phyloP scores from a whole-genome alignment of 306 rosid genomes.

The Potentilla sterilis region DNA sequence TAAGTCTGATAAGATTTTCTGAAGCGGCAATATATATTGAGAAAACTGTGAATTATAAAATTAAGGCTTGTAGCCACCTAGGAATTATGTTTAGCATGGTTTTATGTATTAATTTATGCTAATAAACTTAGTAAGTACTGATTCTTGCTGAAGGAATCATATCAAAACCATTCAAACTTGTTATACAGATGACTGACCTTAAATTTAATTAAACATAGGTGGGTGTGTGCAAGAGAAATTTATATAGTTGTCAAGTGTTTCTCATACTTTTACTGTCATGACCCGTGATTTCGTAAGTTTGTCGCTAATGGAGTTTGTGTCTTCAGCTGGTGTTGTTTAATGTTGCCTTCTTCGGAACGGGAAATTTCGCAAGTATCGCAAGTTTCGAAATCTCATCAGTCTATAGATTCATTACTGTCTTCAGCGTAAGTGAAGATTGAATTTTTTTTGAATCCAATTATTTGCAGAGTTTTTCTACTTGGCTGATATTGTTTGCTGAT shows the following conservation, averaged over 20 bases:
- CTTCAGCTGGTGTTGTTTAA: slow-evolving; percentile 75
- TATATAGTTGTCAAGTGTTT: neutral
- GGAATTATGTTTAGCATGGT: neutral
- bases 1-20: neutral
- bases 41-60: neutral
- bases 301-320: slow-evolving; percentile 14
- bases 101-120: neutral
- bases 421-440: slow-evolving; percentile 64
- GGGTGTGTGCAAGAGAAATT: neutral
- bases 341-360: slow-evolving; percentile 89
- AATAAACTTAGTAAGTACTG: neutral
- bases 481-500: slow-evolving; percentile 30
- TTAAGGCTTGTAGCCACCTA: neutral
- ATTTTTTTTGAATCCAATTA: slow-evolving; percentile 7
- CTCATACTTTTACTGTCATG: neutral
- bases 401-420: slow-evolving; percentile 82
- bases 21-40: neutral
- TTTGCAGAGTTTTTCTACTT: slow-evolving; percentile 22
- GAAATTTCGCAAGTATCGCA: slow-evolving; percentile 90
- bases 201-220: neutral
- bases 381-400: slow-evolving; percentile 95
- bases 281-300: slow-evolving; percentile 10
- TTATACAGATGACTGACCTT: neutral
- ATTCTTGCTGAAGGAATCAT: neutral
- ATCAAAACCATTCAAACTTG: neutral